Evolutionary conservation across 2,329 filamentous ascomycete species (phyloP), one percentile per base, ranked within the genome.

Genomic region (Macrophomina phaseolina): DNA sequence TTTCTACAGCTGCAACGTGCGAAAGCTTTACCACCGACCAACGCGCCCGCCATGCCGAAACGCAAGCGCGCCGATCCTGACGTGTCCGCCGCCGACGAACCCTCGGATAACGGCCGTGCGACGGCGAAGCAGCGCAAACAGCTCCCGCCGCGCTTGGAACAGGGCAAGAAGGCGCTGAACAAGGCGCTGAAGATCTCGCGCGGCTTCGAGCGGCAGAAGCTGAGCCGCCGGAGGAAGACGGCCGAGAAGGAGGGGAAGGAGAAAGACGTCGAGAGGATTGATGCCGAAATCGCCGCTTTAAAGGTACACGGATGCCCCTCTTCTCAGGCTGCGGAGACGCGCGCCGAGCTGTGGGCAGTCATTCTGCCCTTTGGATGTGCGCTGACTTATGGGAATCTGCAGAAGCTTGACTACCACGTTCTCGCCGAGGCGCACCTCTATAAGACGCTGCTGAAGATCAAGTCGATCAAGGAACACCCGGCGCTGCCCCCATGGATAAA

Each of bases 181-280:
- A 85, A 87, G 67, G 90, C 89, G 0, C 83, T 94, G 68, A 93
- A 93, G 77, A 82, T 84, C 11, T 90, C 89, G 66, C 92, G 91
- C 75, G 89, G 89, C 55, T 90, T 92, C 74, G 91, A 94, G 81
- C 85, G 91, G 53, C 92, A 94, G 79, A 91, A 93, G 70, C 84
- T 89, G 67, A 84, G 86, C 28, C 81, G 91, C 68, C 85, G 89
- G 66, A 82, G 84, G 70, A 89, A 89, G 73, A 79, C 77, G 48
- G 70, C 75, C 7, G 80, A 83, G 45, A 79, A 79, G 11, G 75
- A 77, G 42, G 75, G 76, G 30, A 78, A 88, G 73, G 80, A 86
- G 32, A 76, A 76, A 28, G 78, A 88, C 73, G 80, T 86, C 28
- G 79, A 81, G 67, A 82, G 90, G 23, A 79, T 94, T 38, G 86